Evolutionary conservation across 2,329 filamentous ascomycete species (phyloP), one percentile per base, ranked within the genome.

Genomic region (Sarocladiaceae sp.): DNA sequence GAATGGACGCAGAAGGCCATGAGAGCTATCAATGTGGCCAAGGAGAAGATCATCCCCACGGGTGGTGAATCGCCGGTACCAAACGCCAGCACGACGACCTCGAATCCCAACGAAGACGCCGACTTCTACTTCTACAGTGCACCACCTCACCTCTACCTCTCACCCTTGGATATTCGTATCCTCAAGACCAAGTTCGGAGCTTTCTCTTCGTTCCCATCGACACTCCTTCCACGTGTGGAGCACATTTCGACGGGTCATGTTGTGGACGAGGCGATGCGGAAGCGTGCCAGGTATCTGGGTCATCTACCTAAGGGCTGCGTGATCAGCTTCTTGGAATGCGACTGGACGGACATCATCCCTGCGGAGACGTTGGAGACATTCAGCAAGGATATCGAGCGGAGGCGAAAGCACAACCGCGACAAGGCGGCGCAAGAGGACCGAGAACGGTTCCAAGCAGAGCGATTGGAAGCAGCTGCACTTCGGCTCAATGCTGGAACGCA

Each of bases 301-400:
- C 90, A 96, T 62, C 73, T 96, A 5, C 90, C 90, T 0, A 82
- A 85, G 42, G 90, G 90, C n/a, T 95, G 89, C 60, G 84, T 95
- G 52, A 86, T 96, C 33, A 88, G 76, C 52, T 95, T 95, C 55
- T 64, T 96, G 1, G 90, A 96, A 64, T 96, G 90, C 58, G 89
- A 96, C 61, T 96, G 90, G 90, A 89, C 87, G 3, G 89, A 95
- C 52, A 86, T 93, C 29, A 86, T 96, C 4, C 75, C 81, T 3
- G 73, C 81, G 1, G 83, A 87, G 42, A 76, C 87, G 3, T 69
- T 96, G n/a, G 80, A 80, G 31, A 74, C 75, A 1, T 96, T 95
- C 63, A 70, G 74, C n/a, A 66, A 72, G 0, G 88, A 95, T 48
- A 84, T 93, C 44, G 85, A 87, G 51, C 76, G 78, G 46, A 76